Evolutionary conservation across 768 basidiomycete species (phyloP), one percentile per base, ranked within the genome.

Genomic region (Phaeotremella skinneri): DNA sequence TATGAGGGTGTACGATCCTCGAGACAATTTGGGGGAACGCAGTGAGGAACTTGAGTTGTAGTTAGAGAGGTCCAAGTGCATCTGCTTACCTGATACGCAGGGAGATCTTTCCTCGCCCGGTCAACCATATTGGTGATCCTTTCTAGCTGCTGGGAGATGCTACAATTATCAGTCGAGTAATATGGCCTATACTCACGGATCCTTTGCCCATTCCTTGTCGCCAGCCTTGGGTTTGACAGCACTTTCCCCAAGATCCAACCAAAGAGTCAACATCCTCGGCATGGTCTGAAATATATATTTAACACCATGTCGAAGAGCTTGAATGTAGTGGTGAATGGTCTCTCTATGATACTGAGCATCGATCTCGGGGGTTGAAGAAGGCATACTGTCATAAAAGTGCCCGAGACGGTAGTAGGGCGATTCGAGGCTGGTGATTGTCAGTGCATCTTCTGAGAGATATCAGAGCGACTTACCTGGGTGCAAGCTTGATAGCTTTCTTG

Each of bases 21-120:
- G 94, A 98, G 14, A 93, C 91, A 52, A 98, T 90, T 80, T 98
- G 96, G 2, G 93, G 92, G 63, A 97, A 93, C 1, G 91, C 93
- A 0, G 89, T 92, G 66, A 85, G 88, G 91, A 94, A 98, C 92
- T 98, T 56, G 0, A 37, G 47, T 20, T 32, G 20, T 4, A 14
- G 27, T 65, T 50, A 60, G 49, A 41, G 21, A 25, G 9, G n/a
- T n/a, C 16, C 21, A 21, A 21, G 4, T 31, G 17, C 7, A 5
- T 1, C 3, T 23, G 51, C 79, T 58, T 53, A 85, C 93, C 80
- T 93, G 93, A 78, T 89, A 97, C 0, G 82, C 81, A 0, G 93
- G 88, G 1, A 89, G 80, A 0, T 80, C 81, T 41, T 79, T 80
- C 34, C 87, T 83, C 5, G 85, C 81, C 41, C 76, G 81, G 16